Conservation (phyloP, 805 yeast genomes). For the Teunomyces barrocoloradensis region DNA sequence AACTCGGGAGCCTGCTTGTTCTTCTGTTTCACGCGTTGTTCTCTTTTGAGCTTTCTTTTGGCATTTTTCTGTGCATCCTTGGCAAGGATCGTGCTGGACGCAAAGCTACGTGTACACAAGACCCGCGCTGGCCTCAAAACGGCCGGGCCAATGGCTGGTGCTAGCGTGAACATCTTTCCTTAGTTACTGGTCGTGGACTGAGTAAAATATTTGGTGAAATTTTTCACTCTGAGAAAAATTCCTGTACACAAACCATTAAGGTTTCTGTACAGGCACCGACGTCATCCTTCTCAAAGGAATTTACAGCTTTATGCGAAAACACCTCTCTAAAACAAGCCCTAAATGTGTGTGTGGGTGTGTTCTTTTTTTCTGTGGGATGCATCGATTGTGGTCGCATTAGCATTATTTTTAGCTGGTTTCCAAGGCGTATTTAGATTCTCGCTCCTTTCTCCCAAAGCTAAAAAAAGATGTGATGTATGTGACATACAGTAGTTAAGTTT, state of each 20-base stretch:
- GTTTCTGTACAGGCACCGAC: not conserved
- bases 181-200: not conserved
- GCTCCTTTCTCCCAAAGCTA: no score
- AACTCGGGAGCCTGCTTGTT: slow-evolving; percentile 30
- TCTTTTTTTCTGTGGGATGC: no score
- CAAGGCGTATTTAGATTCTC: no score
- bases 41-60: slow-evolving; percentile 21
- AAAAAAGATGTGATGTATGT: no score
- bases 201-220: not conserved
- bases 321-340: no score
- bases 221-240: not conserved
- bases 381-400: no score
- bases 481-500: no score
- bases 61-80: slow-evolving; percentile 15
- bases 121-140: not conserved
- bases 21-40: slow-evolving; percentile 21
- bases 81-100: not conserved
- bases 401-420: no score
- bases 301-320: no score
- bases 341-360: no score
- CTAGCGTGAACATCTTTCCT: not conserved
- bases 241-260: not conserved
- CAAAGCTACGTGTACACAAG: not conserved
- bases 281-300: no score
- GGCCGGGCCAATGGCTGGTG: not conserved